These are phyloP conservation scores for Teunomyces panamensis DNA, from an alignment of 805 yeast genomes.

Conservation along the genomic window DNA sequence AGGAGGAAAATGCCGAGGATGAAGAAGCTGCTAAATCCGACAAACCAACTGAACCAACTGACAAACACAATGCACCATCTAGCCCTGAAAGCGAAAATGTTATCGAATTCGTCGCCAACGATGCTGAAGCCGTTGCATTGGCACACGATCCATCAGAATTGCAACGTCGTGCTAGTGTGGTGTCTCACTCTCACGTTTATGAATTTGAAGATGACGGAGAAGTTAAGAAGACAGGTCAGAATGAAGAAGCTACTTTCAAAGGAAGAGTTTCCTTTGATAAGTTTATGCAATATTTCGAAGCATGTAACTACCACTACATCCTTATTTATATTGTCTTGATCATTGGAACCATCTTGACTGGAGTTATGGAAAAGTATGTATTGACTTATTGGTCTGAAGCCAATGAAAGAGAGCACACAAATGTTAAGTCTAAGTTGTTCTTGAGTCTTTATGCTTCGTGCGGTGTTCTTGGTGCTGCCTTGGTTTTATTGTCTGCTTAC, in stretches of 20 bases:
- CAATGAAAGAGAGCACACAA: constrained; percentile 40
- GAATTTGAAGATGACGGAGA: constrained; percentile 17
- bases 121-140: constrained; percentile 2
- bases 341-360: constrained; percentile 30
- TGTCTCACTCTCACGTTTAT: constrained; percentile 22
- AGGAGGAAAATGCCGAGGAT: constrained; percentile 1
- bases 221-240: constrained; percentile 11
- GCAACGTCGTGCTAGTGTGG: constrained; percentile 20
- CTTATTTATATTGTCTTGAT: constrained; percentile 39
- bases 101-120: constrained; percentile 5
- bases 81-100: constrained; percentile 1
- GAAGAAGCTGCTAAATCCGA: neutral
- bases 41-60: neutral
- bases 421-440: constrained; percentile 42
- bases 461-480: constrained; percentile 51
- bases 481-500: constrained; percentile 45
- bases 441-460: constrained; percentile 54
- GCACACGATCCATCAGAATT: neutral
- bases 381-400: constrained; percentile 67
- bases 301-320: constrained; percentile 38
- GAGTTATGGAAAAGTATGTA: constrained; percentile 56
- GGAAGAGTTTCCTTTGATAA: constrained; percentile 59
- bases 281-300: constrained; percentile 53
- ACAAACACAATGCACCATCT: neutral
- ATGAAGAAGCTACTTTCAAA: constrained; percentile 42